Percentiles rank a stretch among this genome's conserved stretches.
These are phyloP conservation scores for Blastomyces percursus DNA, from an alignment of 2,329 filamentous ascomycete species.

Conservation along the genomic window DNA sequence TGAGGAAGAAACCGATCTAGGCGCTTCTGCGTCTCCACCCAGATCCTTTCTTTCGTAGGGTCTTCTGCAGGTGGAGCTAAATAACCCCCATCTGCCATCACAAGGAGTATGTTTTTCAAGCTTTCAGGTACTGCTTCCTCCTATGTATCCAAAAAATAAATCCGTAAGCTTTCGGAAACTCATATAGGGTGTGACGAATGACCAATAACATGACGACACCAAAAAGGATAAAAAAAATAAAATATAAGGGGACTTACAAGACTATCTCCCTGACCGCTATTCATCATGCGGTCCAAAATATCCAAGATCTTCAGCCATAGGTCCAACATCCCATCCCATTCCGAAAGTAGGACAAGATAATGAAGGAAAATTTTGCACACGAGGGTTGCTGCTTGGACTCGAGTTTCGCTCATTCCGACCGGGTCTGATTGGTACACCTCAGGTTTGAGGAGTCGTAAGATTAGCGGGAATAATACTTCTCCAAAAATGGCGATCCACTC, in stretches of 20 bases:
- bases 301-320: slow-evolving; percentile 88
- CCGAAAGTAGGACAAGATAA: slow-evolving; percentile 72
- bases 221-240: neutral
- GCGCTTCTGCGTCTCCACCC: slow-evolving; percentile 50
- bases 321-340: slow-evolving; percentile 81
- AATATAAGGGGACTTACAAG: slow-evolving; percentile 47
- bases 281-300: slow-evolving; percentile 92
- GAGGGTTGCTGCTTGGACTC: slow-evolving; percentile 80
- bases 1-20: slow-evolving; percentile 51
- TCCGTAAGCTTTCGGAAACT: neutral
- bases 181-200: neutral
- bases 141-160: slow-evolving; percentile 33
- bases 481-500: slow-evolving; percentile 95
- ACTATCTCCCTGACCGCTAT: slow-evolving; percentile 83
- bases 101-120: slow-evolving; percentile 88
- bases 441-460: slow-evolving; percentile 76
- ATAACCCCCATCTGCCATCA: slow-evolving; percentile 84
- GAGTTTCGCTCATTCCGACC: slow-evolving; percentile 87
- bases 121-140: slow-evolving; percentile 94
- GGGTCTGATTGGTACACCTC: slow-evolving; percentile 89
- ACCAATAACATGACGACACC: neutral
- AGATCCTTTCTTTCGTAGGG: slow-evolving; percentile 42
- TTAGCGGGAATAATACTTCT: slow-evolving; percentile 86
- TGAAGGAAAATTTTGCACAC: slow-evolving; percentile 94
- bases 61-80: slow-evolving; percentile 56